Percentiles rank a stretch among this genome's conserved stretches.
Conservation (phyloP, 2,329 filamentous ascomycete genomes). For the Colletotrichum tabaci region DNA sequence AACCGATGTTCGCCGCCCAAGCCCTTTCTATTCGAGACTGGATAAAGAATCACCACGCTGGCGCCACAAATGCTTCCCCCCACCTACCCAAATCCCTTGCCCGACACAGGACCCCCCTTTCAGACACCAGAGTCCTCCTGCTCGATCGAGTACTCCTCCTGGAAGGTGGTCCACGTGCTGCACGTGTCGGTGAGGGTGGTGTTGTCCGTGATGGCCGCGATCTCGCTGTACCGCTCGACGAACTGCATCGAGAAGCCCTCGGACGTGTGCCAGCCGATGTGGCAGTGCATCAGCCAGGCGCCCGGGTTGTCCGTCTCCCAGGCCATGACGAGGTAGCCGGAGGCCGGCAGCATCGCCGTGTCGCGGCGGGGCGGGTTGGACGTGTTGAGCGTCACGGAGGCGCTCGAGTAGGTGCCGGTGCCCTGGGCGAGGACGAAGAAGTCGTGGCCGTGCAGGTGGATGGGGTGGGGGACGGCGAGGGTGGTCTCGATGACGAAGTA, state of each 20-base stretch:
- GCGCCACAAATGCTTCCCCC: no score
- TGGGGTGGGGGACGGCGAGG: conserved; percentile 50
- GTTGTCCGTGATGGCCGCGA: conserved; percentile 36
- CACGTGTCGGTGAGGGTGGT: conserved; percentile 37
- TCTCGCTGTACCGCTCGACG: conserved; percentile 44
- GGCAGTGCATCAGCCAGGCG: conserved; percentile 66
- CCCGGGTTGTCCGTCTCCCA: conserved; percentile 66
- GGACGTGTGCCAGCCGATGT: conserved; percentile 62
- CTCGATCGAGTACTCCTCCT: conserved; percentile 33
- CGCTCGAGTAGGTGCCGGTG: conserved; percentile 36
- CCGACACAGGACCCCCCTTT: neutral
- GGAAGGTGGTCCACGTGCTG: conserved; percentile 38
- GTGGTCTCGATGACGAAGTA: conserved; percentile 50
- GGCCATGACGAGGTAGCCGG: conserved; percentile 64
- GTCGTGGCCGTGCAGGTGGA: conserved; percentile 56
- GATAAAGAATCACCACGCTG: neutral
- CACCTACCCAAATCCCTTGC: no score
- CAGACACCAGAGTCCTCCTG: conserved; percentile 46
- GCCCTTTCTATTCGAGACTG: conserved; percentile 1
- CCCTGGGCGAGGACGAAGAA: conserved; percentile 47
- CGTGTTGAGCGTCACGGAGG: conserved; percentile 34
- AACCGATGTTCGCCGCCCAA: no score
- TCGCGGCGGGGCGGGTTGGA: conserved; percentile 68
- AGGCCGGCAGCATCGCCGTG: conserved; percentile 61
- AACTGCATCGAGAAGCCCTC: conserved; percentile 47